Conservation (phyloP, 2,329 filamentous ascomycete genomes). For the Blumeriella jaapii region DNA sequence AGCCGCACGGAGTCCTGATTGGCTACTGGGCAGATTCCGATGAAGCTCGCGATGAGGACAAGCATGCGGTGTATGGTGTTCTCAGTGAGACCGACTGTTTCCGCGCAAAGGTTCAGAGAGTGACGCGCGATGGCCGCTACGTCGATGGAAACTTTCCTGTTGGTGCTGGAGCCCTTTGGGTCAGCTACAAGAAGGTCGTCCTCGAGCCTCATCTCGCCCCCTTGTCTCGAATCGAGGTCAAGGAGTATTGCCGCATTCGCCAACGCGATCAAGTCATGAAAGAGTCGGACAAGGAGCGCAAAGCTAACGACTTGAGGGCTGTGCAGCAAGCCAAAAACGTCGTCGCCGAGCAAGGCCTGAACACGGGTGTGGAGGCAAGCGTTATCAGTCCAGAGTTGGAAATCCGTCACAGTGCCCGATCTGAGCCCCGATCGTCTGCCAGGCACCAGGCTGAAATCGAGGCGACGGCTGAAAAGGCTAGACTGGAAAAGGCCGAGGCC, state of each 20-base stretch:
- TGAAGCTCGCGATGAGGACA: slow-evolving; percentile 35
- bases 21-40: slow-evolving; percentile 48
- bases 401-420: slow-evolving; percentile 21
- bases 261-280: slow-evolving; percentile 45
- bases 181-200: slow-evolving; percentile 48
- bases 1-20: slow-evolving; percentile 31
- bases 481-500: slow-evolving; percentile 21
- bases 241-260: slow-evolving; percentile 52
- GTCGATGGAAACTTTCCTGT: slow-evolving; percentile 48
- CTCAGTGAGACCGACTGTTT: slow-evolving; percentile 54
- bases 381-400: slow-evolving; percentile 18
- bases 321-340: slow-evolving; percentile 17
- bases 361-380: slow-evolving; percentile 3
- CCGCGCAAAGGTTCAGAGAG: slow-evolving; percentile 47
- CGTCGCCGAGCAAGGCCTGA: slow-evolving; percentile 12
- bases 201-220: slow-evolving; percentile 43
- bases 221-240: slow-evolving; percentile 43
- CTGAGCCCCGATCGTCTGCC: slow-evolving; percentile 17
- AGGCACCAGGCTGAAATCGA: slow-evolving; percentile 20
- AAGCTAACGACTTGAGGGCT: slow-evolving; percentile 32
- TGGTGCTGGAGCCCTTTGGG: slow-evolving; percentile 50
- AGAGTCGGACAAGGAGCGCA: slow-evolving; percentile 37
- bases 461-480: slow-evolving; percentile 12
- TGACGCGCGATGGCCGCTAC: slow-evolving; percentile 48
- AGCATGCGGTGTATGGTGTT: slow-evolving; percentile 52